Conservation (phyloP, 139 green algal species). For the Tetraselmis striata region DNA sequence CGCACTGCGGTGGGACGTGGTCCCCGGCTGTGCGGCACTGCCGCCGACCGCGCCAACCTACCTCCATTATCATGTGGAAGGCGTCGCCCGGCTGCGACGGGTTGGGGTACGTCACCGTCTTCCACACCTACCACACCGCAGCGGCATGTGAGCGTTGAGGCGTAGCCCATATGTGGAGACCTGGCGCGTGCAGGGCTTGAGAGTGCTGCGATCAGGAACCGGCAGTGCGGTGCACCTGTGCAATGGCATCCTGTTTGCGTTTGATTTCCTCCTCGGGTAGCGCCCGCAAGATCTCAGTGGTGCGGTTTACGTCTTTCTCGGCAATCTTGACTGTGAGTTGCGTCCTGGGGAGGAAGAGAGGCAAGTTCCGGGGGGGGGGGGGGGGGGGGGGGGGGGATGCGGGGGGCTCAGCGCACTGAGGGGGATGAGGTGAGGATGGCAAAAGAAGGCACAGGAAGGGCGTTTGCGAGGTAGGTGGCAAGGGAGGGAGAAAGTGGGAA, state of each 20-base stretch:
- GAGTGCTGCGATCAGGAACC: no score
- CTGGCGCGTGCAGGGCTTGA: no score
- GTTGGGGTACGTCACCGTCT: slow-evolving; percentile 9
- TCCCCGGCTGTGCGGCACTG: not conserved
- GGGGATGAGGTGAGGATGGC: no score
- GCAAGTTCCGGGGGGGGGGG: no score
- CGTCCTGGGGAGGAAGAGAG: no score
- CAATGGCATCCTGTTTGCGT: not conserved
- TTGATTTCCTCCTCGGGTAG: not conserved
- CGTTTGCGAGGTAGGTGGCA: no score
- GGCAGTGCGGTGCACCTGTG: no score
- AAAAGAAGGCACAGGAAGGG: no score
- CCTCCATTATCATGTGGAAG: slow-evolving; percentile 16
- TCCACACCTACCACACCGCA: slow-evolving; percentile 2
- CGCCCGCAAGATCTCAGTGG: not conserved
- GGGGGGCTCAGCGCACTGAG: no score
- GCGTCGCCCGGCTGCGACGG: slow-evolving; percentile 13
- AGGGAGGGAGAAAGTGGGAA: no score
- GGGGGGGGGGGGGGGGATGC: no score
- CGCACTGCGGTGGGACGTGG: not conserved
- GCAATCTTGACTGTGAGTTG: slow-evolving; percentile 3
- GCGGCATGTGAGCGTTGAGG: not conserved
- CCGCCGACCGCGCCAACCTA: not conserved
- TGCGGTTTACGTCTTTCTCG: slow-evolving; percentile 7
- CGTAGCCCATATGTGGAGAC: not conserved